Evolutionary conservation across 2,329 filamentous ascomycete genomes (phyloP).

Genomic region (Fusarium avenaceum): DNA sequence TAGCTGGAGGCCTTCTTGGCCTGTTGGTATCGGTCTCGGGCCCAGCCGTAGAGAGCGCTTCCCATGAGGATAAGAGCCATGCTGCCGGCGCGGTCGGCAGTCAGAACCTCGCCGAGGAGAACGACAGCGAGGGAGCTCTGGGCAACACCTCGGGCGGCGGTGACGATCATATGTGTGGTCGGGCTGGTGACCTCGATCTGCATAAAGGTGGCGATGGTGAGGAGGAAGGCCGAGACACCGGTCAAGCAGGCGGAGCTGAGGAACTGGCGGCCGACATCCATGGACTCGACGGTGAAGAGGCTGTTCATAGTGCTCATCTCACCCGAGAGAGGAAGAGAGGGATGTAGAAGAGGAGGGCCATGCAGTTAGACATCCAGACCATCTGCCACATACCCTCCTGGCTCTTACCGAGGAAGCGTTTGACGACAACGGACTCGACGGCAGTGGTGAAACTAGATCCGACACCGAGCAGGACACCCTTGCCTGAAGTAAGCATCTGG

Average conservation of each 20-base stretch:
- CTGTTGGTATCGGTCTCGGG: slow-evolving; percentile 46
- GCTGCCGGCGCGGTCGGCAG: slow-evolving; percentile 47
- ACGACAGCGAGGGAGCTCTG: slow-evolving; percentile 47
- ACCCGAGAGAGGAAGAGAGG: slow-evolving; percentile 46
- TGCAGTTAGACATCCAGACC: slow-evolving; percentile 50
- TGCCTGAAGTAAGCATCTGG: slow-evolving; percentile 48
- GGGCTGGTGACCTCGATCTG: slow-evolving; percentile 49
- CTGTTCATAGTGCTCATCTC: slow-evolving; percentile 40
- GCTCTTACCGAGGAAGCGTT: slow-evolving; percentile 47
- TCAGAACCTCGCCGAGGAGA: slow-evolving; percentile 45
- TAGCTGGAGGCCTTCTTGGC: slow-evolving; percentile 46
- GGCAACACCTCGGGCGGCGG: slow-evolving; percentile 46
- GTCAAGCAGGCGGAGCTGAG: slow-evolving; percentile 44
- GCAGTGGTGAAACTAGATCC: slow-evolving; percentile 49
- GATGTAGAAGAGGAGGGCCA: slow-evolving; percentile 47
- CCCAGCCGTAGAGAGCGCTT: slow-evolving; percentile 48
- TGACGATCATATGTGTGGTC: slow-evolving; percentile 50
- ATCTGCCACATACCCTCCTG: slow-evolving; percentile 50
- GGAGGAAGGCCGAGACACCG: slow-evolving; percentile 46
- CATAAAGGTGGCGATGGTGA: slow-evolving; percentile 49
- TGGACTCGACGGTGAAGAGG: slow-evolving; percentile 37
- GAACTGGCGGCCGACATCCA: slow-evolving; percentile 41
- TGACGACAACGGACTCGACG: slow-evolving; percentile 48
- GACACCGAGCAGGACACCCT: slow-evolving; percentile 46
- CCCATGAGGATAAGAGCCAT: slow-evolving; percentile 47